phyloP scores from a whole-genome alignment of 2,329 filamentous ascomycete species.

The Fusarium newnesense region DNA sequence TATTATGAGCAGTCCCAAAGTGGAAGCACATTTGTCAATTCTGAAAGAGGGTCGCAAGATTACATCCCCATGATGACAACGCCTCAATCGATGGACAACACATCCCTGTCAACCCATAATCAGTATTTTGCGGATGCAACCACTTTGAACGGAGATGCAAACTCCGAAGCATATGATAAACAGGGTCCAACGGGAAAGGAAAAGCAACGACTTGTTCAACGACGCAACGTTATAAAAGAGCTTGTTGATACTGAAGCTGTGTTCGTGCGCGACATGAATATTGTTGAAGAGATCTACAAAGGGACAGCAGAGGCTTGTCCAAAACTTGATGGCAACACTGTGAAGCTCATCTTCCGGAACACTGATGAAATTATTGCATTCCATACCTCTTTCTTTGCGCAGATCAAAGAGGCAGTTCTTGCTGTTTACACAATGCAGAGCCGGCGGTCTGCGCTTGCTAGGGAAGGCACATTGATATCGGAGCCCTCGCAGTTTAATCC shows the following conservation, averaged over 20 bases:
- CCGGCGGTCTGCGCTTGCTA: conserved; percentile 55
- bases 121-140: conserved; percentile 52
- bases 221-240: conserved; percentile 88
- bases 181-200: conserved; percentile 62
- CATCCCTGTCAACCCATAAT: conserved; percentile 57
- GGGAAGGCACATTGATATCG: conserved; percentile 55
- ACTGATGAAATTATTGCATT: conserved; percentile 91
- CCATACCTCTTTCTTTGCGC: conserved; percentile 80
- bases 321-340: conserved; percentile 82
- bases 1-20: conserved; percentile 53
- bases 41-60: conserved; percentile 58
- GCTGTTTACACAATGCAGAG: conserved; percentile 78
- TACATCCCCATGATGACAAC: conserved; percentile 55
- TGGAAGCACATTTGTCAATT: conserved; percentile 56
- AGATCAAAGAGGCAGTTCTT: conserved; percentile 83
- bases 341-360: conserved; percentile 92
- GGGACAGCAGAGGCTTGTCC: conserved; percentile 86
- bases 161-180: conserved; percentile 50
- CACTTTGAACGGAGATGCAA: conserved; percentile 52
- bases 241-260: conserved; percentile 91
- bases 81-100: conserved; percentile 58
- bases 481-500: conserved; percentile 53
- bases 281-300: conserved; percentile 97
- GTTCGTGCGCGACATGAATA: conserved; percentile 95
- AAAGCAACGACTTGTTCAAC: conserved; percentile 79